Base-by-base conservation (phyloP, 768 basidiomycete genomes). In the Phlegmacium glaucopus region DNA sequence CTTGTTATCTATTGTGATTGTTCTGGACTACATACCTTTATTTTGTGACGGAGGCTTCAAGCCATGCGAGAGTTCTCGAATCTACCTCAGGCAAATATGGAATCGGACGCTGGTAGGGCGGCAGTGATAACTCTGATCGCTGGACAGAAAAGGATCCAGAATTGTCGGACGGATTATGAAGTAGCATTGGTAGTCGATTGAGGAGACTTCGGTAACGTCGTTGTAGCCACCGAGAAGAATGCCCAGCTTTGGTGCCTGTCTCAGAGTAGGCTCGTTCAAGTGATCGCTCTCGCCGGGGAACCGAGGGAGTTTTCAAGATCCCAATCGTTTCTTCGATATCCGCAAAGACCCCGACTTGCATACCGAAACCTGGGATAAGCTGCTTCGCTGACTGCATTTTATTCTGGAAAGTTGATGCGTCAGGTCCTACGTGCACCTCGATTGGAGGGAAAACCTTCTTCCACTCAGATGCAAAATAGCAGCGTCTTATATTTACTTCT, bases 401-500 rank as follows among this genome's bases (percentile, higher is more conserved):
- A 37, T 51, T 41, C n/a, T 48, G 54, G 30, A 68, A 53, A 5
- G n/a, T 62, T 61, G 12, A 79, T 7, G 12, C 18, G 16, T 15
- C 39, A 22, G 12, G n/a, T 40, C 25, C 16, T 30, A 32, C 15
- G 12, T 44, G 43, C 28, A 53, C 39, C 52, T 82, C 70, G n/a
- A 90, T 61, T 6, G 90, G 87, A 18, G 83, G 81, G 3, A 66
- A 58, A 17, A 83, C 64, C 53, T 80, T 84, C 55, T 70, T 75
- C 52, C 70, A 70, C 58, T 87, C 78, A 9, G 51, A 54, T 12
- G 61, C 66, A 63, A 82, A 89, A 57, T 74, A 87, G 16, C 80
- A 78, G 80, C 84, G 79, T 16, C 80, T 80, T 39, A 82, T 72
- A 63, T 93, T 92, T 41, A 81, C 72, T 61, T 89, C 79, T 37